A percentile compares a stretch with the other conserved stretches of the same genome.
Conservation (phyloP, 1,284 basidiomycete genomes). For the Takashimella tepidaria region DNA sequence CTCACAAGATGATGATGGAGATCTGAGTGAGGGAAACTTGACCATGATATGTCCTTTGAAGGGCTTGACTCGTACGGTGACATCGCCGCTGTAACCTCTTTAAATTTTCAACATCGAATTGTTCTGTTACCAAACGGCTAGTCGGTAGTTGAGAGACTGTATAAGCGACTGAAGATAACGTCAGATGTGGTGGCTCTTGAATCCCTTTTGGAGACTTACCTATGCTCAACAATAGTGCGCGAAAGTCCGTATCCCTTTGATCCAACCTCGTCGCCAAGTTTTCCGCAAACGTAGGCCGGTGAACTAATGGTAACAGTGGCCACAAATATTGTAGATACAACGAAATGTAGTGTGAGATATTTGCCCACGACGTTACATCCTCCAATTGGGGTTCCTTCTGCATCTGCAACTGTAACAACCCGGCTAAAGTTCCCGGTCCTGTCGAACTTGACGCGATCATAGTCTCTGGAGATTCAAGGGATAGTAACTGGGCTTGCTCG, state of each 20-base stretch:
- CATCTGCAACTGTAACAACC: neutral
- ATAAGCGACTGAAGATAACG: constrained; percentile 35
- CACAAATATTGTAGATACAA: constrained; percentile 46
- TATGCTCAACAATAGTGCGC: constrained; percentile 43
- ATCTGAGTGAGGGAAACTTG: constrained; percentile 42
- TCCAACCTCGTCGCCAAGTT: constrained; percentile 43
- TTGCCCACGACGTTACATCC: constrained; percentile 44
- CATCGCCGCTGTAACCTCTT: constrained; percentile 43
- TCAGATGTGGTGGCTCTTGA: neutral
- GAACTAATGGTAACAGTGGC: constrained; percentile 44
- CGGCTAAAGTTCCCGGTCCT: neutral
- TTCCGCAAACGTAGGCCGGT: constrained; percentile 46
- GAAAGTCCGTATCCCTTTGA: constrained; percentile 42
- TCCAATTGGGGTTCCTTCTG: constrained; percentile 38
- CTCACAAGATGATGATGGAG: constrained; percentile 45
- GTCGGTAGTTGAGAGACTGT: constrained; percentile 47
- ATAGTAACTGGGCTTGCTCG: constrained; percentile 39
- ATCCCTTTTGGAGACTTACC: constrained; percentile 19
- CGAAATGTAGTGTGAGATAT: constrained; percentile 44
- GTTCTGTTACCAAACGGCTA: constrained; percentile 36
- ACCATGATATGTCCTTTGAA: constrained; percentile 44
- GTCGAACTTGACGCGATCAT: constrained; percentile 1
- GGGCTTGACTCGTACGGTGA: constrained; percentile 37
- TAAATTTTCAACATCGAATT: constrained; percentile 42
- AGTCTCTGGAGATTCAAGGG: constrained; percentile 33